Evolutionary conservation across 148 eudicot genomes (phyloP), one percentile per base, ranked within the genome.

Genomic region (Spergularia marina): DNA sequence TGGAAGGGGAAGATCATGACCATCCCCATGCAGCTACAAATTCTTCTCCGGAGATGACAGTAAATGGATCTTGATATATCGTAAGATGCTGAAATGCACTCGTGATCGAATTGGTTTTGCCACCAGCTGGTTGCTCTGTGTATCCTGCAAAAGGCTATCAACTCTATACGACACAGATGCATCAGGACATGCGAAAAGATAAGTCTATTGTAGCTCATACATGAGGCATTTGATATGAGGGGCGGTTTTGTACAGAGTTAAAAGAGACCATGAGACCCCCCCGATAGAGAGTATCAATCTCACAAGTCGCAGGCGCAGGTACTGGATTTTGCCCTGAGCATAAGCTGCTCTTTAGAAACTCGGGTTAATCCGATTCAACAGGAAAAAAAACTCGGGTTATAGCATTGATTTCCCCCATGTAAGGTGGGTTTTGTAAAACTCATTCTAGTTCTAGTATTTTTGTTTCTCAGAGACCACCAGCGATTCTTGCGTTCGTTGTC

Each of bases 31-130:
- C 85, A 58, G 82, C 89, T 0, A 78, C 91, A 9, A 85, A 74
- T 36, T 77, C 91, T 55, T 84, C 97, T 17, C 79, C 88, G 0
- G 94, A 94, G 68, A 92, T 86, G 94, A 77, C 86, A 60, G 90
- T 87, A 20, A 87, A 84, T 78, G 98, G 97, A 60, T 91, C 98
- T 21, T 90, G 74, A 81, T 41, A 53, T 57, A 23, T 71, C 55
- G 9, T 39, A 44, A 20, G 52, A 58, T 17, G 41, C 73, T 59
- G 25, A 44, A 30, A 66, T 47, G 61, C 34, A 69, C 51, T 18
- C 10, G n/a, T 53, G 39, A 25, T 67, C n/a, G 21, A 49, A 41
- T 69, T 21, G 23, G 5, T 73, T 78, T 58, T 49, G 13, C 55
- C 41, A 12, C 14, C 44, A 36, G 53, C 39, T 53, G 18, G 23